Evolutionary conservation across 2,329 filamentous ascomycete species (phyloP), one percentile per base, ranked within the genome.

Genomic region (Bipolaris sorokiniana): DNA sequence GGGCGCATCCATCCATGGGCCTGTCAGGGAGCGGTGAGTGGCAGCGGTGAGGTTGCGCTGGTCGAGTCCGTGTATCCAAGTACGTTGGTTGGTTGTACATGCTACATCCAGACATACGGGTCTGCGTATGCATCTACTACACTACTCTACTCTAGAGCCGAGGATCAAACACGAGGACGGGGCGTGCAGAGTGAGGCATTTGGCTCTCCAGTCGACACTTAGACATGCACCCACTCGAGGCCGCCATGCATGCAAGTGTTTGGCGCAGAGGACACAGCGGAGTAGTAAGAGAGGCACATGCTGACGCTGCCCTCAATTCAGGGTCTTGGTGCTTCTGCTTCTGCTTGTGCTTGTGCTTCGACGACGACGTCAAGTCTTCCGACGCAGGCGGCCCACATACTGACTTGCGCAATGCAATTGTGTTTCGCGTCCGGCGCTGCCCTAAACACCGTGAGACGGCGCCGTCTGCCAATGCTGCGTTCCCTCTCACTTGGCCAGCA

Each of bases 1-100:
- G 51, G 48, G 42, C 47, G 48, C 47, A 38, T 56, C 53, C 38
- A 48, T 11, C 53, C 38, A 48, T 11, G n/a, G 36, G 48, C 57
- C 11, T n/a, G 15, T 5, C 28, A 34, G 18, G 26, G 48, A 16
- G 48, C 58, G 64, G 68, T 56, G 48, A 63, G 71, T 63, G 68
- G 62, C 52, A 54, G 65, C 59, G 59, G 57, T 65, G 56, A 53
- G 33, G 41, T 38, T 46, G 51, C 46, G 28, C 38, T 41, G 38
- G 38, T 22, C 1, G 18, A 11, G 28, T 31, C 28, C 10, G 28
- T 13, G 10, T 11, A 13, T 31, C 28, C 1, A 31, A 31, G 28
- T 31, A 13, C 1, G 10, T 31, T 11, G 10, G 26, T 28, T 26
- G 23, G 6, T 26, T 26, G 26, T 31, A 13, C 28, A 31, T 31